phyloP scores from a whole-genome alignment of 148 eudicot genomes.

The Chenopodium berlandieri region DNA sequence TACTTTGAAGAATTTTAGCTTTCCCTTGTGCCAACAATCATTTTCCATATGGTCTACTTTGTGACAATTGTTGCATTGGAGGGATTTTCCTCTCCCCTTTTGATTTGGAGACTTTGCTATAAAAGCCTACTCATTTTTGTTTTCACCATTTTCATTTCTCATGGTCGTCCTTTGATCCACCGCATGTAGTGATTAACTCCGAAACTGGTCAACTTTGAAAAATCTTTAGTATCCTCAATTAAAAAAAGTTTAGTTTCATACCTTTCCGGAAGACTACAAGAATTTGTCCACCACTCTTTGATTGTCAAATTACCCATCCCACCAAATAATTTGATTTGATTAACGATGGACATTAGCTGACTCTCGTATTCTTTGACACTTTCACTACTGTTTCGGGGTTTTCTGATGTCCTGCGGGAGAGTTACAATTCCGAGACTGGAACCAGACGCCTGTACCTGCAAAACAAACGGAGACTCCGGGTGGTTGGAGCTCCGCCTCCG shows the following conservation, averaged over 20 bases:
- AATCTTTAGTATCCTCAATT: constrained; percentile 2
- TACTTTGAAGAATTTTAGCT: neutral
- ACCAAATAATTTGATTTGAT: constrained; percentile 2
- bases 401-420: too few species aligned
- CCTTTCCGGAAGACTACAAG: neutral
- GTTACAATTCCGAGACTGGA: too few species aligned
- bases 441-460: too few species aligned
- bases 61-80: neutral
- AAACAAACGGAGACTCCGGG: too few species aligned
- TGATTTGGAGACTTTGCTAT: neutral
- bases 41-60: neutral
- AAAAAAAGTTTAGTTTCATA: neutral
- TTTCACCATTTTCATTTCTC: neutral
- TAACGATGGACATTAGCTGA: neutral
- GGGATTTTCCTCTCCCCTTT: neutral
- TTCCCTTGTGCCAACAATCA: constrained; percentile 15
- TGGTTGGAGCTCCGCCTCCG: too few species aligned
- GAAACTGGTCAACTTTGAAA: neutral
- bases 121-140: too few species aligned
- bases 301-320: neutral
- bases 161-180: constrained; percentile 4
- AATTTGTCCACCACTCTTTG: neutral
- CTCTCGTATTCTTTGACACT: neutral
- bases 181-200: neutral
- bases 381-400: neutral